phyloP scores from a whole-genome alignment of 805 yeast species.

The Zygosaccharomyces lentus region DNA sequence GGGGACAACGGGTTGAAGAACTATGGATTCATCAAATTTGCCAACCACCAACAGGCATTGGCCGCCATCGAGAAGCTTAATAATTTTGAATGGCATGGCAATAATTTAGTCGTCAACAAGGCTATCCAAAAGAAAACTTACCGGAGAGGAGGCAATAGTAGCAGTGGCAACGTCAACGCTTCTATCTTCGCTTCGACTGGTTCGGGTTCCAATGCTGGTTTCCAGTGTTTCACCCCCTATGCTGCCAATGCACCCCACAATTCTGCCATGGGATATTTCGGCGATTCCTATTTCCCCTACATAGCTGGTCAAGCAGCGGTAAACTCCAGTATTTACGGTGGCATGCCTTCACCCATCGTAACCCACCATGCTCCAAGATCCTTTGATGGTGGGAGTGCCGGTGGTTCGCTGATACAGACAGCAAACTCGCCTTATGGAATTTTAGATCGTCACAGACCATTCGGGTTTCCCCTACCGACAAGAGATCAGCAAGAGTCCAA shows the following conservation, averaged over 20 bases:
- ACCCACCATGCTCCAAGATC: conserved; percentile 3
- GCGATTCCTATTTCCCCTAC: not conserved
- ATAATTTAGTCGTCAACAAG: conserved; percentile 35
- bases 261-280: not conserved
- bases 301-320: not conserved
- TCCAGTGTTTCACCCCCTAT: not conserved
- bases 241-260: not conserved
- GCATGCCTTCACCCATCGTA: conserved; percentile 7
- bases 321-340: conserved; percentile 11
- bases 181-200: not conserved
- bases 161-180: not conserved
- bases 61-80: conserved; percentile 47
- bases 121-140: conserved; percentile 34
- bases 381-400: conserved; percentile 5
- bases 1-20: conserved; percentile 33
- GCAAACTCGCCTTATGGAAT: conserved; percentile 8
- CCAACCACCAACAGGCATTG: conserved; percentile 46
- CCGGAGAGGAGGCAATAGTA: not conserved
- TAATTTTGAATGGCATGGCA: conserved; percentile 37
- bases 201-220: not conserved
- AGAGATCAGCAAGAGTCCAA: conserved; percentile 62
- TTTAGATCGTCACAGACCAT: conserved; percentile 6
- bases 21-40: conserved; percentile 53
- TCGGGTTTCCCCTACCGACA: conserved; percentile 32
- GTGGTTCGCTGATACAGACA: conserved; percentile 3